Base-by-base conservation (phyloP, 129 eudicot species). In the Artemisia annua region DNA sequence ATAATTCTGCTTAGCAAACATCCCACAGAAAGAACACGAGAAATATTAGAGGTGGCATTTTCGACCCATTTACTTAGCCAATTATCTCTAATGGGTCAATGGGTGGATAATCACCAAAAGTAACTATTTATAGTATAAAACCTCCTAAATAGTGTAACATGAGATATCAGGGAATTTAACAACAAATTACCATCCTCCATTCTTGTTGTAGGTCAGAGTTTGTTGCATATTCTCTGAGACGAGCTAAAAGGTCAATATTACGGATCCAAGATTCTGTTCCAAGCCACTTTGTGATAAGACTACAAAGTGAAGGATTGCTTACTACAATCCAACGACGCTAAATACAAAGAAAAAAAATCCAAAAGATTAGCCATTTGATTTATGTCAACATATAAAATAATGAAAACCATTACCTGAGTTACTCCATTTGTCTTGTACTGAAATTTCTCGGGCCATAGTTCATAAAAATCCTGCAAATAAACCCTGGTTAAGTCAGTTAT, bases 271-370 rank as follows among this genome's bases (percentile, higher is more conserved):
- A 68, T 71, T 85, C 89, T 63, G 89, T 82, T 63, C 86, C 80
- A 10, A 85, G 84, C 86, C 86, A 85, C 77, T 85, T 85, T 19
- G 89, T 66, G 62, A 85, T 82, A 20, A 85, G 84, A n/a, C 80
- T 54, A 59, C 86, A 79, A 26, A 82, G 74, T 30, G 81, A 74
- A 44, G 89, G 89, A 82, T 85, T 85, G 89, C 89, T 85, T 69
- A 82, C 89, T 70, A 85, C 89, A 19, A 85, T 80, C 89, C 89
- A 85, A 51, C 89, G 89, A 44, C 89, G 84, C 89, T 85, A 55
- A 66, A 81, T 64, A 71, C 48, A 57, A 15, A 70, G 2, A 30
- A 48, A 60, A 55, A 0, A 56, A 17, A 32, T 58, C 28, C 4
- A 10, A 22, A 63, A 58, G 32, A 52, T 66, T 58, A 82, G 71